Evolutionary conservation across 352 stramenopile species (phyloP), one percentile per base, ranked within the genome.

Genomic region (Phytophthora multivora): DNA sequence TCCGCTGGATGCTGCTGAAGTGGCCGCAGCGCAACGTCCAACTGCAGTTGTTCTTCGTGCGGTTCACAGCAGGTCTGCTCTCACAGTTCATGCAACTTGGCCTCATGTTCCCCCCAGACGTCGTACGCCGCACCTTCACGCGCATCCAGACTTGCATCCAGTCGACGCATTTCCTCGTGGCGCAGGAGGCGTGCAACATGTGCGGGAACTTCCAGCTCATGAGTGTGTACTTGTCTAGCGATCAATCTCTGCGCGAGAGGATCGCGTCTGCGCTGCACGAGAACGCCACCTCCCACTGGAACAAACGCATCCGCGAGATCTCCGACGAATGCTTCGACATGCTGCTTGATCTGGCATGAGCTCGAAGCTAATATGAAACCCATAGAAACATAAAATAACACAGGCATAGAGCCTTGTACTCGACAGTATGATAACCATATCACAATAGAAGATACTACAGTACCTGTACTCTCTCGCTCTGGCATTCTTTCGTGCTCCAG

Each of bases 291-390:
- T 59, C 58, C 8, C 85, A 94, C 61, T 94, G 85, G 85, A 91
- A 92, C 72, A 66, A 78, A 51, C 80, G 79, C 60, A 89, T 94
- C 59, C 83, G 84, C 31, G 66, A 89, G 65, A 73, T 90, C 52
- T 90, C 83, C 35, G 85, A 94, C 66, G 80, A 92, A 61, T 83
- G 75, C 57, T 94, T 94, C 52, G 85, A 94, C 66, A 74, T 81
- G 73, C 73, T 94, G 53, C 70, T 94, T 15, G 85, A 94, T 67
- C 61, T 94, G 56, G 83, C 81, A 28, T 94, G 63, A 80, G 26
- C 39, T 30, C 19, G 23, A 26, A 47, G 30, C 49, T 69, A 33
- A 72, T 42, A 57, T 66, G 51, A 68, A 71, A 68, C 56, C 46
- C 13, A 55, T 67, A 66, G 63, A 71, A 68, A 72, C 45, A 63